Evolutionary conservation across 2,329 filamentous ascomycete species (phyloP).

Genomic region (Pyrenophora tritici-repentis): DNA sequence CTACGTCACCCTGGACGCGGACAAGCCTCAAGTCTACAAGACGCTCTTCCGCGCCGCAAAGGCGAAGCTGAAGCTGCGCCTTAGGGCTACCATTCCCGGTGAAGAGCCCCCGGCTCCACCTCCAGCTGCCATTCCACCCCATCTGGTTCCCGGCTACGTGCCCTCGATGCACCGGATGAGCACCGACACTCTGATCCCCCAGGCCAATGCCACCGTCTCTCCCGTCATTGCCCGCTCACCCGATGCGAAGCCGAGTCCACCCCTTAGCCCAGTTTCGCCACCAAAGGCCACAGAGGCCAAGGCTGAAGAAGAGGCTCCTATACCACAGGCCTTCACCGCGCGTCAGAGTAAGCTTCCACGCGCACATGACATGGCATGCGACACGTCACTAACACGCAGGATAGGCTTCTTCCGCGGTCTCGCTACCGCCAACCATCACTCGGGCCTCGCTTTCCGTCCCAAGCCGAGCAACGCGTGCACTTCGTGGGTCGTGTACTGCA

Average conservation of each 20-base stretch:
- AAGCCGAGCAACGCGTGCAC: conserved; percentile 49
- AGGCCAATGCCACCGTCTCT: conserved; percentile 25
- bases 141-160: conserved; percentile 15
- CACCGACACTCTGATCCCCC: conserved; percentile 33
- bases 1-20: conserved; percentile 78
- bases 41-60: conserved; percentile 96
- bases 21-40: conserved; percentile 86
- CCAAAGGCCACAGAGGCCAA: conserved; percentile 26
- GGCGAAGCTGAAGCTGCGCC: conserved; percentile 95
- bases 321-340: conserved; percentile 49
- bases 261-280: conserved; percentile 32
- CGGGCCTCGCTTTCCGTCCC: conserved; percentile 47
- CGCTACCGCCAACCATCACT: conserved; percentile 31
- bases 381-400: conserved; percentile 14
- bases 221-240: conserved; percentile 41
- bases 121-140: conserved; percentile 19
- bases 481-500: conserved; percentile 87
- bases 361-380: background rate
- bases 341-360: conserved; percentile 35
- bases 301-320: conserved; percentile 46
- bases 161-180: conserved; percentile 35
- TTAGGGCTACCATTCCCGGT: conserved; percentile 69
- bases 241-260: conserved; percentile 19
- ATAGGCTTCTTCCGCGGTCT: conserved; percentile 40
- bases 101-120: conserved; percentile 51